phyloP scores from a whole-genome alignment of 73 alveolate species.

The Paramecium sexaurelia region DNA sequence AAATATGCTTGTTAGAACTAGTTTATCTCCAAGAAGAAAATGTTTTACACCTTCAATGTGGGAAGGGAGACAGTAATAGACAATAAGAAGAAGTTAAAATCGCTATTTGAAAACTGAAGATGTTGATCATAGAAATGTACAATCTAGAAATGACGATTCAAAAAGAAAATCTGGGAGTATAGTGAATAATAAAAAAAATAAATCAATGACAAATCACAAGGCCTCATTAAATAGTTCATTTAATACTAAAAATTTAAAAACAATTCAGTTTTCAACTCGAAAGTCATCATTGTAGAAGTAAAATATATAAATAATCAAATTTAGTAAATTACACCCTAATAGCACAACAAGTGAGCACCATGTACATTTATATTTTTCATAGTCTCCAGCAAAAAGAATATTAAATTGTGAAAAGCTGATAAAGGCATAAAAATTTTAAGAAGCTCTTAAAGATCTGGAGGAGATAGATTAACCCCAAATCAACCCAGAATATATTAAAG shows the following conservation, averaged over 20 bases:
- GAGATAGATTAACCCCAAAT: conserved; percentile 34
- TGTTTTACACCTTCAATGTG: conserved; percentile 22
- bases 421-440: neutral
- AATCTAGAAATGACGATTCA: neutral
- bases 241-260: neutral
- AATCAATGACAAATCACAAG: neutral
- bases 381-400: neutral
- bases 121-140: neutral
- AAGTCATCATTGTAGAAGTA: neutral
- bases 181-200: neutral
- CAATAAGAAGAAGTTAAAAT: neutral
- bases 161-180: neutral
- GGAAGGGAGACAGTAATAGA: neutral
- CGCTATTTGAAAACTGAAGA: conserved; percentile 29
- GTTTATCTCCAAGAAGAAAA: conserved; percentile 27
- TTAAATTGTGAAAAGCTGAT: neutral
- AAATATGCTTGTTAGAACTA: neutral
- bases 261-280: neutral
- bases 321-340: conserved; percentile 13
- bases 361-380: neutral
- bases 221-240: neutral
- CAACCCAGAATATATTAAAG: neutral
- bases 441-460: conserved; percentile 18
- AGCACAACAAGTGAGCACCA: conserved; percentile 1
- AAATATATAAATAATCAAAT: neutral